Percentiles rank a stretch among this genome's conserved stretches.
Evolutionary conservation across 495 filamentous ascomycete genomes (phyloP).

Genomic region (Melanomma pulvis-pyrius): DNA sequence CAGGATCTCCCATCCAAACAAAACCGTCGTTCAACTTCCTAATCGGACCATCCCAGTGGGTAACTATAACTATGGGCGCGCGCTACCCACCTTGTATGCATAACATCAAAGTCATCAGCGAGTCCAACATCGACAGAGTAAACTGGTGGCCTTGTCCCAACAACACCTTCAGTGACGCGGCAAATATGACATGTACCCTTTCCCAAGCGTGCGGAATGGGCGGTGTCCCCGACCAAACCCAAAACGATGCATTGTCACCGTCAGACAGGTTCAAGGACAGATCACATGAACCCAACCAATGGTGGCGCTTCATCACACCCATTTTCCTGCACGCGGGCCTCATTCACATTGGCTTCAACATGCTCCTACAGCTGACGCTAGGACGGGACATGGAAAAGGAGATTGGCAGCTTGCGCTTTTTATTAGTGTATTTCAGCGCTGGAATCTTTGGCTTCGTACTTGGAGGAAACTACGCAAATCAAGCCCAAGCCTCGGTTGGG

Average conservation of each 20-base stretch:
- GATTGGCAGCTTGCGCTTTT: constrained; percentile 84
- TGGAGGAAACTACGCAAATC: constrained; percentile 87
- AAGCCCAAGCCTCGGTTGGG: constrained; percentile 78
- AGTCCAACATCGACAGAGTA: constrained; percentile 56
- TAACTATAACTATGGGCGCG: constrained; percentile 96
- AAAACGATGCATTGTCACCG: constrained; percentile 42
- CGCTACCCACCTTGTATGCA: constrained; percentile 95
- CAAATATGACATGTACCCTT: constrained; percentile 1
- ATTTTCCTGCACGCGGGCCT: constrained; percentile 95
- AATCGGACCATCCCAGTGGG: constrained; percentile 89
- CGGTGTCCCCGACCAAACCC: constrained; percentile 63
- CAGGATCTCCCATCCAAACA: constrained; percentile 79
- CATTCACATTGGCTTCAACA: constrained; percentile 93
- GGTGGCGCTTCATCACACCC: constrained; percentile 93
- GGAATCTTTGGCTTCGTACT: constrained; percentile 97
- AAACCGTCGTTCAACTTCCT: constrained; percentile 90
- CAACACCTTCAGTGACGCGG: constrained; percentile 3
- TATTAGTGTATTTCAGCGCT: constrained; percentile 81
- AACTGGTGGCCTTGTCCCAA: constrained; percentile 36
- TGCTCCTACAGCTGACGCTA: constrained; percentile 84
- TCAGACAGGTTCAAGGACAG: constrained; percentile 45
- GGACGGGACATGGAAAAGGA: constrained; percentile 87
- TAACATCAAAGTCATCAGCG: constrained; percentile 65
- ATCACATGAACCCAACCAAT: constrained; percentile 75
- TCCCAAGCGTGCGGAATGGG: constrained; percentile 49